These are phyloP conservation scores for Suzukiozyma palmioleophila DNA, from an alignment of 1,139 yeast genomes.

Conservation along the genomic window DNA sequence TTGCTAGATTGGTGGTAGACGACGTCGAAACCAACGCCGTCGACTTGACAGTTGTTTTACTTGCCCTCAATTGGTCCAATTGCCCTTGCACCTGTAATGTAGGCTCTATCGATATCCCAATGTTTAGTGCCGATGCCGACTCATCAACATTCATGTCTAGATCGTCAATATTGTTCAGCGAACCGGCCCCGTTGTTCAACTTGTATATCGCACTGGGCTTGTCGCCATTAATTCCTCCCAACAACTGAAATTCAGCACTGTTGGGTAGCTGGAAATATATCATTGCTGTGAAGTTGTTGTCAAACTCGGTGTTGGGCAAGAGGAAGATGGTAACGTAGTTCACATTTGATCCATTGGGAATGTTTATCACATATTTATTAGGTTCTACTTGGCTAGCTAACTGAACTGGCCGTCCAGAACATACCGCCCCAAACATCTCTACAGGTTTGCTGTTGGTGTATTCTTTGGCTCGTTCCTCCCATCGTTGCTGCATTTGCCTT, in stretches of 20 bases:
- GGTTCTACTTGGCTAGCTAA: constrained; percentile 60
- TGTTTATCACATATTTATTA: constrained; percentile 56
- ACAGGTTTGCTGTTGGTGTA: not conserved
- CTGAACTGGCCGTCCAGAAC: constrained; percentile 54
- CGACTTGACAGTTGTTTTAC: constrained; percentile 15
- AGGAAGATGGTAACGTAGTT: constrained; percentile 75
- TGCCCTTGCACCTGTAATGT: constrained; percentile 50
- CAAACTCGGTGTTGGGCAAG: constrained; percentile 63
- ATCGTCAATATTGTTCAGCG: constrained; percentile 23
- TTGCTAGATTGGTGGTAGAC: constrained; percentile 58
- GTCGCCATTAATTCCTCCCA: constrained; percentile 68
- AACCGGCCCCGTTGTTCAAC: constrained; percentile 43
- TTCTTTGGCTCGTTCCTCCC: not conserved
- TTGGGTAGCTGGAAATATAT: constrained; percentile 85
- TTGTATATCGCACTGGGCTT: constrained; percentile 93
- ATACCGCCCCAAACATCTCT: constrained; percentile 51
- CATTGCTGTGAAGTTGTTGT: constrained; percentile 70
- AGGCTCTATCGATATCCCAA: constrained; percentile 90
- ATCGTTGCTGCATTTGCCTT: not conserved
- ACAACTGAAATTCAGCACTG: constrained; percentile 60
- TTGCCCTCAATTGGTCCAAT: constrained; percentile 17
- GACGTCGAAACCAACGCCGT: constrained; percentile 16
- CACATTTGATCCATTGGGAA: constrained; percentile 58
- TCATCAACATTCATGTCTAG: constrained; percentile 30
- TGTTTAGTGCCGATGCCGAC: constrained; percentile 35